These are phyloP conservation scores for Simplicillium aogashimaense DNA, from an alignment of 2,329 filamentous ascomycete genomes.

Conservation along the genomic window DNA sequence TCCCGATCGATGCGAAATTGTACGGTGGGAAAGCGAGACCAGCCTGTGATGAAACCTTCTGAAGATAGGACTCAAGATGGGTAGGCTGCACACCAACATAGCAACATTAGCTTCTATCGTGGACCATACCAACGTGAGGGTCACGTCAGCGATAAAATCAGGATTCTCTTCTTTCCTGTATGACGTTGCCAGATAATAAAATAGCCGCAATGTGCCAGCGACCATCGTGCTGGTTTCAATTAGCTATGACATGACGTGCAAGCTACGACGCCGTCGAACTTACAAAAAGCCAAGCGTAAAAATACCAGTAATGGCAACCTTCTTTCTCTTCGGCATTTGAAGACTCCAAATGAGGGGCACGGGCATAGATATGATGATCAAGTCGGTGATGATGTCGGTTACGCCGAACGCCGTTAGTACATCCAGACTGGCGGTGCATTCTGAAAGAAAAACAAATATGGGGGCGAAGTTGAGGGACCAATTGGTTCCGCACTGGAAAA, in stretches of 20 bases:
- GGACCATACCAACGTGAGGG: background rate
- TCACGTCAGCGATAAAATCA: conserved; percentile 1
- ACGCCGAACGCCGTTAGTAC: background rate
- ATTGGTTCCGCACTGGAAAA: conserved; percentile 10
- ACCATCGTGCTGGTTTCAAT: background rate
- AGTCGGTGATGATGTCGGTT: background rate
- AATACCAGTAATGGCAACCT: too few species aligned
- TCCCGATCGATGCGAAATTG: too few species aligned
- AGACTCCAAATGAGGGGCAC: conserved; percentile 1
- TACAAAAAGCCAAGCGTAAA: too few species aligned
- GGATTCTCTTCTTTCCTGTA: conserved; percentile 1
- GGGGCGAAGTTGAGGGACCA: conserved; percentile 10
- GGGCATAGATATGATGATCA: conserved; percentile 1
- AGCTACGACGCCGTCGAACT: too few species aligned
- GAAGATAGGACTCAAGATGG: background rate
- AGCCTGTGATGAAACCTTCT: too few species aligned
- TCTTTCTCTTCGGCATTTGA: background rate
- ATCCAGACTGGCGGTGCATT: background rate
- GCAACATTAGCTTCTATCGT: conserved; percentile 1
- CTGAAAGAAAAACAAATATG: conserved; percentile 6
- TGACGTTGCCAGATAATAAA: background rate
- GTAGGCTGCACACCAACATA: conserved; percentile 1
- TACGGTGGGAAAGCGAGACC: too few species aligned
- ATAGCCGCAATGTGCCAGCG: background rate
- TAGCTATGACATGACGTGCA: background rate